Evolutionary conservation across 139 green algal species (phyloP).

Genomic region (Asterochloris erici): DNA sequence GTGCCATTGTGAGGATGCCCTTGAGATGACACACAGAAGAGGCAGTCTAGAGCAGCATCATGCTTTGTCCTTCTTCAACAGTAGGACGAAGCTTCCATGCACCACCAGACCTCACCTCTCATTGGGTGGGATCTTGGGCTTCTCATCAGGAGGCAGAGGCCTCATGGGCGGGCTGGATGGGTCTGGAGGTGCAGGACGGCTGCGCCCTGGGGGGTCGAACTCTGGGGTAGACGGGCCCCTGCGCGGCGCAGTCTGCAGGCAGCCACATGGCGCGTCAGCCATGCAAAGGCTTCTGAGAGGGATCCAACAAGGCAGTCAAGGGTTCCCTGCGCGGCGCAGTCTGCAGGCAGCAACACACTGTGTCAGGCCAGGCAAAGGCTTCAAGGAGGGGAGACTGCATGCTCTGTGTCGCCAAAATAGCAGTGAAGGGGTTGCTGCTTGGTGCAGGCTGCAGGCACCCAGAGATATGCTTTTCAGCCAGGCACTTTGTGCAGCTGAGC

Average conservation of each 20-base stretch:
- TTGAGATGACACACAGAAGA: no score
- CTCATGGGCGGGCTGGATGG: conserved; percentile 9
- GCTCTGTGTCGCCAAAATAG: no score
- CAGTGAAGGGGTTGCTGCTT: no score
- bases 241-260: neutral
- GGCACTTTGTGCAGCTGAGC: no score
- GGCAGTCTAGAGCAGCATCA: no score
- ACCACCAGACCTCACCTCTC: neutral
- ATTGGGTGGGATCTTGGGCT: conserved; percentile 20
- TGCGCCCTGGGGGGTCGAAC: conserved; percentile 7
- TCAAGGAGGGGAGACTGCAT: no score
- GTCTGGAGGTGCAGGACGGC: neutral
- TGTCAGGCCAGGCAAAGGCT: neutral
- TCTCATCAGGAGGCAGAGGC: conserved; percentile 13
- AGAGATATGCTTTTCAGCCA: no score
- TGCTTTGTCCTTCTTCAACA: neutral
- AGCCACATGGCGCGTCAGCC: neutral
- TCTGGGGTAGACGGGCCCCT: neutral
- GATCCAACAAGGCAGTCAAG: no score
- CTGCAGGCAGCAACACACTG: no score
- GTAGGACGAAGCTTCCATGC: neutral
- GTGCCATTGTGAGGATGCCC: no score
- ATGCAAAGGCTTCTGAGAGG: neutral
- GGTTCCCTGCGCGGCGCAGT: no score
- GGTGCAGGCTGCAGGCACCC: no score